Percentiles rank a stretch among this genome's conserved stretches.
phyloP scores from a whole-genome alignment of 345 rosid genomes.

The Boechera divaricarpa region DNA sequence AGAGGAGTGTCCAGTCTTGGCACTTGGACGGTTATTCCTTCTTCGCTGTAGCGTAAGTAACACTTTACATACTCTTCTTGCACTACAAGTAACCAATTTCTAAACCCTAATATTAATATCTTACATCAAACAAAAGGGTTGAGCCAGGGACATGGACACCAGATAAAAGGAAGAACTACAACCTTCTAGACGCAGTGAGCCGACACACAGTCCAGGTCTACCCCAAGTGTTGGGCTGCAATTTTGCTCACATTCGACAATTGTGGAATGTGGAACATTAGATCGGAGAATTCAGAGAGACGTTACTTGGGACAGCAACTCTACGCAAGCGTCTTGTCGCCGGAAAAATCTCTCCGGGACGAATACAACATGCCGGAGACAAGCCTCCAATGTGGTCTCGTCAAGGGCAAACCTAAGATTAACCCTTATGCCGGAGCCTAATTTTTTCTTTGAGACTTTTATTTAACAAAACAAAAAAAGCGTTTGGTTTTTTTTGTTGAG shows the following conservation, averaged over 20 bases:
- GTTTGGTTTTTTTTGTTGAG: constrained; percentile 33
- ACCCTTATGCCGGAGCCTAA: constrained; percentile 60
- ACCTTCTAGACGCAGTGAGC: constrained; percentile 80
- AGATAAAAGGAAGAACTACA: constrained; percentile 78
- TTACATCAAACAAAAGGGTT: constrained; percentile 45
- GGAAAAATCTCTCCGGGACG: constrained; percentile 71
- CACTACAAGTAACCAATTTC: not conserved
- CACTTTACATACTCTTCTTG: constrained; percentile 7
- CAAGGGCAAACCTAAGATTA: constrained; percentile 54
- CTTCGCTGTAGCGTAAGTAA: constrained; percentile 80
- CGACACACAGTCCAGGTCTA: constrained; percentile 77
- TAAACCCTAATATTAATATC: constrained; percentile 1
- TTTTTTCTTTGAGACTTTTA: constrained; percentile 1
- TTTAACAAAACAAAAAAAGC: constrained; percentile 5
- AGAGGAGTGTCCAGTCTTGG: constrained; percentile 70
- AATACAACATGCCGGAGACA: constrained; percentile 77
- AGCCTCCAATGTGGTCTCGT: constrained; percentile 65
- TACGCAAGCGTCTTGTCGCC: constrained; percentile 75
- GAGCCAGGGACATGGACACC: constrained; percentile 89
- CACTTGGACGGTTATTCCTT: constrained; percentile 76
- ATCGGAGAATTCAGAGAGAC: constrained; percentile 65
- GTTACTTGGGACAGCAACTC: constrained; percentile 77
- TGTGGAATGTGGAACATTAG: constrained; percentile 95
- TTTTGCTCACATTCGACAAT: constrained; percentile 77
- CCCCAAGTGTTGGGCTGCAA: constrained; percentile 90